These are phyloP conservation scores for Salisapilia sapeloensis DNA, from an alignment of 352 stramenopile genomes.

Conservation along the genomic window DNA sequence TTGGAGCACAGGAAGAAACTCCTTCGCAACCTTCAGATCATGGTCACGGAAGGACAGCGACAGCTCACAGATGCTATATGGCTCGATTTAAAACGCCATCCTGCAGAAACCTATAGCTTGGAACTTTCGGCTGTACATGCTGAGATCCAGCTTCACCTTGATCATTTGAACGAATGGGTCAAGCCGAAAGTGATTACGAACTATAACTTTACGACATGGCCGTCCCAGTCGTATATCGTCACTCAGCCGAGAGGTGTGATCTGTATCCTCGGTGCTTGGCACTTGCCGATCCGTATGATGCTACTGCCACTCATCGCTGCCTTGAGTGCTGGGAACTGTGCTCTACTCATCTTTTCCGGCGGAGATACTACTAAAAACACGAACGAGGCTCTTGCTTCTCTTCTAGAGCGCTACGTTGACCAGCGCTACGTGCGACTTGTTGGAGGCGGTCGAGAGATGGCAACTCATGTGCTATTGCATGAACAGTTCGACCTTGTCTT, in stretches of 20 bases:
- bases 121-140: conserved; percentile 11
- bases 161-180: conserved; percentile 9
- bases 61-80: too few species aligned
- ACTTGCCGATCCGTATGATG: conserved; percentile 40
- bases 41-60: too few species aligned
- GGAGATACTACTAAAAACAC: conserved; percentile 23
- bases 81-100: conserved; percentile 12
- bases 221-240: conserved; percentile 9
- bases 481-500: conserved; percentile 29
- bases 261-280: conserved; percentile 42
- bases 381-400: conserved; percentile 1
- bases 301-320: conserved; percentile 28
- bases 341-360: conserved; percentile 59
- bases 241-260: conserved; percentile 20
- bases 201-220: conserved; percentile 4
- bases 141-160: conserved; percentile 15
- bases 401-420: conserved; percentile 9
- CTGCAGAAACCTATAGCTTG: conserved; percentile 10
- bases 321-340: conserved; percentile 64
- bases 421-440: conserved; percentile 20
- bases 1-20: too few species aligned
- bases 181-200: conserved; percentile 2
- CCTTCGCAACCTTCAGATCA: too few species aligned
- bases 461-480: too few species aligned
- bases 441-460: conserved; percentile 18